Conservation (phyloP, 352 stramenopile genomes). For the Phytophthora rubi region DNA sequence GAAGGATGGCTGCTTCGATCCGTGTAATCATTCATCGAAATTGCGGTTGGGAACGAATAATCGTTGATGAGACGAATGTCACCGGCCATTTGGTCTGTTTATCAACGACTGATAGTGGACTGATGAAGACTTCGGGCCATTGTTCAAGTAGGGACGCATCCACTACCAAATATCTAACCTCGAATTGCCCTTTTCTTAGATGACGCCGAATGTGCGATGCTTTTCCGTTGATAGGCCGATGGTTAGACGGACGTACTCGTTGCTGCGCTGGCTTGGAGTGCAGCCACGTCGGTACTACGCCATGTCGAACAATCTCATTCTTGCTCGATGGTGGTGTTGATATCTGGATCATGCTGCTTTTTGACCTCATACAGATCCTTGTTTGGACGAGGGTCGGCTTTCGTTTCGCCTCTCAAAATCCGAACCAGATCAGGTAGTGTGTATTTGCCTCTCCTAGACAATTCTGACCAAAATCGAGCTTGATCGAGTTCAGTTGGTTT, state of each 20-base stretch:
- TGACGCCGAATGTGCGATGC: not conserved
- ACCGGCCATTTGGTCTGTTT: not conserved
- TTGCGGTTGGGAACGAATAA: not conserved
- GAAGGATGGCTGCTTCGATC: not conserved
- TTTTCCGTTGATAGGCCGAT: not conserved
- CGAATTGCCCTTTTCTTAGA: not conserved
- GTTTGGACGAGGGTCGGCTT: not conserved
- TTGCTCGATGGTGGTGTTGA: not conserved
- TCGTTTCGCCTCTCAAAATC: not conserved
- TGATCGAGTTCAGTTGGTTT: not conserved
- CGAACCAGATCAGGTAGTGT: not conserved
- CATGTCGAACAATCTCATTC: not conserved
- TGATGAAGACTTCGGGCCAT: not conserved
- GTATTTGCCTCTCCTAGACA: not conserved
- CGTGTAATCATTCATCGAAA: not conserved
- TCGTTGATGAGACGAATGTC: not conserved
- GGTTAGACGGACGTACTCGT: not conserved
- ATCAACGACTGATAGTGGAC: not conserved
- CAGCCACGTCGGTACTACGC: not conserved
- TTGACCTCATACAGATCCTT: not conserved
- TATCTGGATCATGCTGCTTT: not conserved
- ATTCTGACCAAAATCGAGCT: not conserved
- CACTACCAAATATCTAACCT: not conserved
- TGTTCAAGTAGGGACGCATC: not conserved
- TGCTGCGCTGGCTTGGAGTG: not conserved